Conservation (phyloP, 2,329 filamentous ascomycete species). For the Clarireedia homoeocarpa region DNA sequence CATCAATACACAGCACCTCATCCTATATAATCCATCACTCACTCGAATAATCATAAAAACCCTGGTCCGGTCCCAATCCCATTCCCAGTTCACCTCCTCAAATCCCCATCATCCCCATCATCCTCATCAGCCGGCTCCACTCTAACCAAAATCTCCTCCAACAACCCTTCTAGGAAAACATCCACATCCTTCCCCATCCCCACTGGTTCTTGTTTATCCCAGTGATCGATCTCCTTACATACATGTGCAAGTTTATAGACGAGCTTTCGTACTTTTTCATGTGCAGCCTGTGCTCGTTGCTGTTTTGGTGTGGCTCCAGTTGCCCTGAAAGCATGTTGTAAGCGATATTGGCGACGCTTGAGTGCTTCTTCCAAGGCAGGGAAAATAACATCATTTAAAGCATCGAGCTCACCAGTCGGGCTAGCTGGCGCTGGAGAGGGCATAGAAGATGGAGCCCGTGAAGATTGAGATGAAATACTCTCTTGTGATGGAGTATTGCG, state of each 20-base stretch:
- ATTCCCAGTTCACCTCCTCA: constrained; percentile 16
- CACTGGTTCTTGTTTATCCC: constrained; percentile 78
- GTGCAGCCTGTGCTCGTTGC: constrained; percentile 61
- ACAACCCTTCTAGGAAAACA: constrained; percentile 80
- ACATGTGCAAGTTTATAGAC: constrained; percentile 76
- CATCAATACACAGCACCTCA: neutral
- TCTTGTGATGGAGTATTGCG: constrained; percentile 28
- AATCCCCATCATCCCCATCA: constrained; percentile 16
- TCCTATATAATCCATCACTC: neutral
- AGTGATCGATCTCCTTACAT: constrained; percentile 84
- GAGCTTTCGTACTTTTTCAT: constrained; percentile 74
- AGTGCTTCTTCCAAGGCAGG: constrained; percentile 88
- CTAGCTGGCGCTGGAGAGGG: constrained; percentile 49
- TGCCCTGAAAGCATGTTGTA: constrained; percentile 34
- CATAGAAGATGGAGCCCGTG: constrained; percentile 40
- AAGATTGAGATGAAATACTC: constrained; percentile 19
- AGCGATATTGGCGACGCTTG: constrained; percentile 62
- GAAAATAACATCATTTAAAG: constrained; percentile 83
- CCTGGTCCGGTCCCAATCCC: too few species aligned
- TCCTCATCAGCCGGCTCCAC: constrained; percentile 67
- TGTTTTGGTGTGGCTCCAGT: constrained; percentile 47
- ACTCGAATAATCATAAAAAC: neutral
- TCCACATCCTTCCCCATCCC: constrained; percentile 89
- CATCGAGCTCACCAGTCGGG: constrained; percentile 66
- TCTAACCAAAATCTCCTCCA: constrained; percentile 88